Base-by-base conservation (phyloP, 2,329 filamentous ascomycete species). In the Chalara sp. region DNA sequence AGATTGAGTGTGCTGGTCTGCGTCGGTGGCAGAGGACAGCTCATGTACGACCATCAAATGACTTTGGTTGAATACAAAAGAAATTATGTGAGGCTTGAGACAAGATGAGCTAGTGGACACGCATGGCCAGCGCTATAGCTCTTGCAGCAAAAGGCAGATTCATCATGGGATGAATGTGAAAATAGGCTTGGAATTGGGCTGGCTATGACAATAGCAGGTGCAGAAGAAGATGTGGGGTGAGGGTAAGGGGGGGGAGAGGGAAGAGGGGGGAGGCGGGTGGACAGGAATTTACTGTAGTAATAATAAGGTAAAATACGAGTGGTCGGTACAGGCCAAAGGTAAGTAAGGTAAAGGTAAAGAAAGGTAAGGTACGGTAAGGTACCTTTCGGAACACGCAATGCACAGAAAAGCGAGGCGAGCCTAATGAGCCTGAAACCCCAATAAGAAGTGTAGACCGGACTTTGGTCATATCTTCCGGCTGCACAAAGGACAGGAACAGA, bases 101-200 rank as follows among this genome's bases (percentile, higher is more conserved):
- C 58, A 56, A 58, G 51, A 56, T 44, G 46, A 58, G 51, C 51
- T 58, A 60, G 61, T 57, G 61, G 56, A 56, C 53, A 63, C 60
- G 59, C 61, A 61, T 50, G 56, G 62, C 59, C 63, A 65, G 56
- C 63, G 56, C 58, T 61, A 49, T 58, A 59, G 47, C 52, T 53
- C 48, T 54, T 58, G 45, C 57, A 60, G 58, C 56, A 21, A 21
- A 21, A 21, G 21, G 21, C 53, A 50, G 46, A 55, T 59, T 58
- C 59, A 62, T 63, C 58, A 63, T 63, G 56, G 56, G 52, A 58
- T 52, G 48, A 54, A 50, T 47, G 47, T 42, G 21, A 21, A 50
- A 54, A 55, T 50, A 45, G 58, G 54, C 53, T 54, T 53, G 47
- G 44, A 57, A 54, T 58, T 60, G 57, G 61, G 59, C 56, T 53